Evolutionary conservation across 768 basidiomycete species (phyloP).

Genomic region (Suillus ampliporus): DNA sequence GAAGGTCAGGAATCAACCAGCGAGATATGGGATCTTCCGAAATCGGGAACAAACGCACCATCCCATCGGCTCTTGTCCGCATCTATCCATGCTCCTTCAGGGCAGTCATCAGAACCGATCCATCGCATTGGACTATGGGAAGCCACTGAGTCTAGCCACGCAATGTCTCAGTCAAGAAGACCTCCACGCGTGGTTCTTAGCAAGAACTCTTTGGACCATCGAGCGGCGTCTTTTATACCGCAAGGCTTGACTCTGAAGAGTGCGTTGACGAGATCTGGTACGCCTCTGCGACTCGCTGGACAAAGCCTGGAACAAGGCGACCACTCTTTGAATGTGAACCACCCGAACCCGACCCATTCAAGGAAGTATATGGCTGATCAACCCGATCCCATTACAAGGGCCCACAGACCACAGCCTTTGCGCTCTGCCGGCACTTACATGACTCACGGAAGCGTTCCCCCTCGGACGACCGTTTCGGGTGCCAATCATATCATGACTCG

Average conservation of each 20-base stretch:
- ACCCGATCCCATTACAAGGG: neutral
- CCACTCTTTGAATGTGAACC: neutral
- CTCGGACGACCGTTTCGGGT: neutral
- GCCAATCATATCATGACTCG: neutral
- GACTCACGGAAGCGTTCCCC: neutral
- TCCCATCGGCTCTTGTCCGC: neutral
- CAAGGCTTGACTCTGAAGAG: conserved; percentile 1
- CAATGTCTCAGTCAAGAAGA: conserved; percentile 4
- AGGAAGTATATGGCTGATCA: neutral
- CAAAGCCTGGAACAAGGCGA: neutral
- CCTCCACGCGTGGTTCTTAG: neutral
- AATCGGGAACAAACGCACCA: neutral
- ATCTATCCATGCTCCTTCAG: neutral
- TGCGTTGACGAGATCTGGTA: neutral
- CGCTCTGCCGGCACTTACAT: neutral
- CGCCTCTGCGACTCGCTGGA: conserved; percentile 5
- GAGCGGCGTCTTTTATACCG: neutral
- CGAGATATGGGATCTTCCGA: neutral
- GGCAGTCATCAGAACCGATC: neutral
- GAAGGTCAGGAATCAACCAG: neutral
- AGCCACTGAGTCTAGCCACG: neutral
- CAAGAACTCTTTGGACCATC: neutral
- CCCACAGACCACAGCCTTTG: neutral
- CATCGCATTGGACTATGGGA: neutral
- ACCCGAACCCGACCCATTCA: neutral